phyloP scores from a whole-genome alignment of 2,329 filamentous ascomycete genomes.

The Exserohilum rostratum region DNA sequence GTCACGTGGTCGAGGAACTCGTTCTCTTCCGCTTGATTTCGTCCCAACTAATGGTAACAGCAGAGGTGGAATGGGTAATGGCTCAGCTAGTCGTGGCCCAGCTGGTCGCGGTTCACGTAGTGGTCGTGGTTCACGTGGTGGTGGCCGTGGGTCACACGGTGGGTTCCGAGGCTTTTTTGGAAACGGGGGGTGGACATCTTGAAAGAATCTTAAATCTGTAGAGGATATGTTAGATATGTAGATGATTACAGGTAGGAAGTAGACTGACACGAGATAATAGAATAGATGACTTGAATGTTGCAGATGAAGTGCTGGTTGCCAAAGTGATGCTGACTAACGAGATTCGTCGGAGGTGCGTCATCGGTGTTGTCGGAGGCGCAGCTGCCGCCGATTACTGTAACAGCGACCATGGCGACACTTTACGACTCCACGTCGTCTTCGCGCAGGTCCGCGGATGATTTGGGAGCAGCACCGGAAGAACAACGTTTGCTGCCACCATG shows the following conservation, averaged over 20 bases:
- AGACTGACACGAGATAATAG: too few species aligned
- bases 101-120: not conserved
- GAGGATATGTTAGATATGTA: too few species aligned
- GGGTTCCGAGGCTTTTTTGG: too few species aligned
- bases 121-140: not conserved
- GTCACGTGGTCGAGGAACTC: too few species aligned
- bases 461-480: not conserved
- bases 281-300: not conserved
- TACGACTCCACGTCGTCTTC: not conserved
- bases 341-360: conserved; percentile 4
- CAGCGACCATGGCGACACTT: conserved; percentile 4
- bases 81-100: not conserved
- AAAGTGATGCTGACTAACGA: conserved; percentile 10
- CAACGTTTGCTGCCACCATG: conserved; percentile 36
- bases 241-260: too few species aligned
- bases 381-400: conserved; percentile 1
- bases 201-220: too few species aligned
- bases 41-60: not conserved
- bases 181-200: too few species aligned
- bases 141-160: not conserved
- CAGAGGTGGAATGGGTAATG: not conserved
- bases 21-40: not conserved
- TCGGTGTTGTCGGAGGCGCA: conserved; percentile 4
- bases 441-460: not conserved
- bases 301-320: conserved; percentile 4